A percentile compares a stretch with the other conserved stretches of the same genome.
These are phyloP conservation scores for Nicotiana rustica DNA, from an alignment of 305 asterid genomes.

Conservation along the genomic window DNA sequence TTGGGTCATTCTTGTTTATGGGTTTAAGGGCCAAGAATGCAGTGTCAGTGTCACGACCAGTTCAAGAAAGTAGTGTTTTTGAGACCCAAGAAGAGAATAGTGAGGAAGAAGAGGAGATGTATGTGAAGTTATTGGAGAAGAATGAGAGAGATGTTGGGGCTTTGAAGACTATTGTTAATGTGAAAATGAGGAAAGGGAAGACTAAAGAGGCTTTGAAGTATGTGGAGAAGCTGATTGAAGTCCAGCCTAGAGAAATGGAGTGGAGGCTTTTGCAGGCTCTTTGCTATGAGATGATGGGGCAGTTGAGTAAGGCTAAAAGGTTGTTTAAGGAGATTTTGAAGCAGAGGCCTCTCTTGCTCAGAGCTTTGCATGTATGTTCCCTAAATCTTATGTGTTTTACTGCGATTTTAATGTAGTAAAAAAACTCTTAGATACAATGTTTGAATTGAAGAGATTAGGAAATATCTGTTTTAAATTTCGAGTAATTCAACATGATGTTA, in stretches of 20 bases:
- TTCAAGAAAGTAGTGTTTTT: constrained; percentile 49
- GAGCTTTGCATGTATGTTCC: constrained; percentile 88
- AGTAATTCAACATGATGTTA: background rate
- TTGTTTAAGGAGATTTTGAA: constrained; percentile 73
- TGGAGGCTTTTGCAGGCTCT: constrained; percentile 96
- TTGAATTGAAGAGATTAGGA: background rate
- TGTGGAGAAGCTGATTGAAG: constrained; percentile 74
- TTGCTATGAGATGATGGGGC: constrained; percentile 87
- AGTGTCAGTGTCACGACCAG: constrained; percentile 58
- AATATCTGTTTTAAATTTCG: background rate
- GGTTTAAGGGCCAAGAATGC: constrained; percentile 51
- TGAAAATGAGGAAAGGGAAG: constrained; percentile 85
- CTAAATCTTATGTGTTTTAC: constrained; percentile 29
- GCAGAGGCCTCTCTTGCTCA: constrained; percentile 80
- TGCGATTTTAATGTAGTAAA: background rate
- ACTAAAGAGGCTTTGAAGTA: constrained; percentile 65
- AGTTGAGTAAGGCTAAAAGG: constrained; percentile 74
- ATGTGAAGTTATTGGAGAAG: constrained; percentile 59
- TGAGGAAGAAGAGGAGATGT: constrained; percentile 65
- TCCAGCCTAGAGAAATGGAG: constrained; percentile 81
- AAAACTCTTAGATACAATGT: background rate
- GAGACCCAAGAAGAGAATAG: constrained; percentile 40
- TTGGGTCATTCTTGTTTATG: constrained; percentile 66
- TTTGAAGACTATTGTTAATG: constrained; percentile 71
- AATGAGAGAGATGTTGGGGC: constrained; percentile 62